These are phyloP conservation scores for Orbilia ellipsospora DNA, from an alignment of 2,329 filamentous ascomycete genomes.

Conservation along the genomic window DNA sequence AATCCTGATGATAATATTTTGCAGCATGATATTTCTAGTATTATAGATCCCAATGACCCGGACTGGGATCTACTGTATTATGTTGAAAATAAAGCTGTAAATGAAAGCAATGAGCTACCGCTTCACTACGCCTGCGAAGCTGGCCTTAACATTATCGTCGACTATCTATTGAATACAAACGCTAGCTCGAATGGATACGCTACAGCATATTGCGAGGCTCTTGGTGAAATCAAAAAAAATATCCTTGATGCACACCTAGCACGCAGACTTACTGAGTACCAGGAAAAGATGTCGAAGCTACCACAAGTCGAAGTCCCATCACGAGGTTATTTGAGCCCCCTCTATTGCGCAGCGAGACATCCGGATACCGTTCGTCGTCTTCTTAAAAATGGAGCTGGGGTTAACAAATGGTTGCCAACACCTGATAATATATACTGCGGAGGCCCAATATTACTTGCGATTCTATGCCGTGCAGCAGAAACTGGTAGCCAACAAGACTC, in stretches of 20 bases:
- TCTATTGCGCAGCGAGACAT: slow-evolving; percentile 1
- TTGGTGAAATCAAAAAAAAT: too few relatives aligned
- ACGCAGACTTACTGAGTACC: background rate
- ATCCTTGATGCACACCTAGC: background rate
- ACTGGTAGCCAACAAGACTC: background rate
- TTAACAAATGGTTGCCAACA: slow-evolving; percentile 18
- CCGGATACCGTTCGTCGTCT: background rate
- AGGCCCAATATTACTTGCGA: background rate
- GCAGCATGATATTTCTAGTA: too few relatives aligned
- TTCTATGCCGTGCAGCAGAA: background rate
- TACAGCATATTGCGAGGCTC: too few relatives aligned
- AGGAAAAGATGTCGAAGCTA: background rate
- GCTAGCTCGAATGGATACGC: too few relatives aligned
- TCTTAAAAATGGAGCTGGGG: slow-evolving; percentile 9
- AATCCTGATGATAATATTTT: too few relatives aligned
- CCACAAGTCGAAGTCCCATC: too few relatives aligned
- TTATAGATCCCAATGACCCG: too few relatives aligned
- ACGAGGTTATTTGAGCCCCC: background rate
- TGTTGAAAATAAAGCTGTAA: too few relatives aligned
- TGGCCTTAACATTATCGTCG: slow-evolving; percentile 26
- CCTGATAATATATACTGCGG: background rate
- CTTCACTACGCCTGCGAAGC: slow-evolving; percentile 18
- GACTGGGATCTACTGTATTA: background rate
- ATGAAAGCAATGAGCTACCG: background rate
- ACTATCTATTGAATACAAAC: background rate